These are phyloP conservation scores for Penicillium sp. DNA, from an alignment of 2,329 filamentous ascomycete genomes.

Conservation along the genomic window DNA sequence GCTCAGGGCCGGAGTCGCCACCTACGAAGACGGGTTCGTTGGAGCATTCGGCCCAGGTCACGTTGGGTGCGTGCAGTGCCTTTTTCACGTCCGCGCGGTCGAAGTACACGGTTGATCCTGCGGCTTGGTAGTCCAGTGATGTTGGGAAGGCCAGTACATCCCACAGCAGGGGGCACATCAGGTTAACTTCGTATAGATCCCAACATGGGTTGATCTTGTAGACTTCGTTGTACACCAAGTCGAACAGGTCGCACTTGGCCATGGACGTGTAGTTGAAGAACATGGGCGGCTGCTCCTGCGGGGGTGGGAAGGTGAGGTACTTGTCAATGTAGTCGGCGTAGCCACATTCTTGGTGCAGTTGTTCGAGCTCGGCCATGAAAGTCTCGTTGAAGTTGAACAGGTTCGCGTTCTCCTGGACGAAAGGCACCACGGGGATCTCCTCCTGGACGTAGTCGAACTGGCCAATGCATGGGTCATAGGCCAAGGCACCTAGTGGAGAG, in stretches of 20 bases:
- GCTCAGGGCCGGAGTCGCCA: constrained; percentile 35
- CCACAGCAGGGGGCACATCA: constrained; percentile 65
- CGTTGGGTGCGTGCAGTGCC: constrained; percentile 58
- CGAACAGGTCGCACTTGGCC: constrained; percentile 54
- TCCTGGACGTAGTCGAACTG: constrained; percentile 32
- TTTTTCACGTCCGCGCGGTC: constrained; percentile 64
- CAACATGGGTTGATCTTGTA: constrained; percentile 68
- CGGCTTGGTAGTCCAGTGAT: constrained; percentile 53
- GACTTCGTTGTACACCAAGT: constrained; percentile 52
- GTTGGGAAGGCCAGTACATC: constrained; percentile 63
- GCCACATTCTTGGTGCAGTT: constrained; percentile 43
- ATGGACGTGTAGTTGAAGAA: constrained; percentile 44
- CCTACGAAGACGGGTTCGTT: constrained; percentile 43
- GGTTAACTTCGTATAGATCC: constrained; percentile 67
- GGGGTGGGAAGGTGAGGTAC: constrained; percentile 51
- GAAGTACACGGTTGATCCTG: constrained; percentile 62
- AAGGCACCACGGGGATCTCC: constrained; percentile 39
- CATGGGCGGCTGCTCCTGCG: constrained; percentile 53
- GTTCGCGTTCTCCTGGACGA: constrained; percentile 40
- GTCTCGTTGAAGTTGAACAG: constrained; percentile 45
- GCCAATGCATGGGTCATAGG: constrained; percentile 64
- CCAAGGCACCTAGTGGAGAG: constrained; percentile 47
- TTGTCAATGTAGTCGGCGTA: constrained; percentile 45
- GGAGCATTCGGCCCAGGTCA: constrained; percentile 35
- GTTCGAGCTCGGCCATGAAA: constrained; percentile 40